Conservation (phyloP, 495 filamentous ascomycete genomes). For the Talaromyces adpressus region DNA sequence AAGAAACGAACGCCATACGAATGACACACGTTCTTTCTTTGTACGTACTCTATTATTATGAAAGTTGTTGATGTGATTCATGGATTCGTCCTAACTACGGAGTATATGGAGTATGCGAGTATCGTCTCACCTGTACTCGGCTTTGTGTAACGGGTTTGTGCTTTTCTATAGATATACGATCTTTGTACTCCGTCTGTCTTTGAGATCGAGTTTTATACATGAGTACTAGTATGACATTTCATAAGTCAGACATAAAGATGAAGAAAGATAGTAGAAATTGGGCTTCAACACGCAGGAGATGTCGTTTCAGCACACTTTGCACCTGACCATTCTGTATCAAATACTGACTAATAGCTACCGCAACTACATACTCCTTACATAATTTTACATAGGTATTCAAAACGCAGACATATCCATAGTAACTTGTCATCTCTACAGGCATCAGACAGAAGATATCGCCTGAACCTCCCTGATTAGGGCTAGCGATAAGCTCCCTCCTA, state of each 20-base stretch:
- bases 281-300: background rate
- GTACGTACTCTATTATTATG: background rate
- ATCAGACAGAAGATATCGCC: too few relatives aligned
- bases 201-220: background rate
- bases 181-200: background rate
- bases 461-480: constrained; percentile 9
- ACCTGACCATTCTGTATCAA: background rate
- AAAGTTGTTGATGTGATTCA: background rate
- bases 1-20: background rate
- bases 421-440: background rate
- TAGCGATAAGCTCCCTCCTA: background rate
- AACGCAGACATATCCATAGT: background rate
- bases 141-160: background rate
- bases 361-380: background rate
- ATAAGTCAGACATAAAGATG: background rate
- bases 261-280: background rate
- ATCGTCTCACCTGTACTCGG: background rate
- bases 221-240: background rate
- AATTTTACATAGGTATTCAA: background rate
- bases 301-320: background rate
- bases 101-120: background rate
- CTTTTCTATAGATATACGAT: background rate
- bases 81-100: background rate
- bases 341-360: background rate
- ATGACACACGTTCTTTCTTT: background rate